Conservation (phyloP, 2,329 filamentous ascomycete species). For the Verticillium alfalfae region DNA sequence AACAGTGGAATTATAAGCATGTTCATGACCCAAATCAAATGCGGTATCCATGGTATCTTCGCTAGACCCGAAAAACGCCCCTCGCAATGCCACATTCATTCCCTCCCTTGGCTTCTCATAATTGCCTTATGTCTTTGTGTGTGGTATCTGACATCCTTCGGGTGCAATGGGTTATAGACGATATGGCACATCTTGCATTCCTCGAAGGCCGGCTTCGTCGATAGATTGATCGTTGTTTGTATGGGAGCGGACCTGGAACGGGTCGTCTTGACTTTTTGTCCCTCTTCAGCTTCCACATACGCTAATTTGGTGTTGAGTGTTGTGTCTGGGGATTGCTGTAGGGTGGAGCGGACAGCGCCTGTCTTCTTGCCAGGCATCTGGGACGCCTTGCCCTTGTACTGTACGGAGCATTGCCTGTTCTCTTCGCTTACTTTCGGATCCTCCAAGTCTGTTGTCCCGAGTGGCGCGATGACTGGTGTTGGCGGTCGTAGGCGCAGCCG, state of each 20-base stretch:
- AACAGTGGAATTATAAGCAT: not conserved
- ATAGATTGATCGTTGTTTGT: constrained; percentile 39
- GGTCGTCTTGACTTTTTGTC: constrained; percentile 5
- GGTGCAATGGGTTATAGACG: constrained; percentile 37
- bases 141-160: constrained; percentile 37
- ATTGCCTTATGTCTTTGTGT: constrained; percentile 27
- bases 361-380: not conserved
- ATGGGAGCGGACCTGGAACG: constrained; percentile 17
- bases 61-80: not conserved
- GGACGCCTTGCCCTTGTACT: not conserved
- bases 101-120: constrained; percentile 10
- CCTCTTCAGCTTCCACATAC: not conserved
- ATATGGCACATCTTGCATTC: constrained; percentile 37
- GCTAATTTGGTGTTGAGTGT: not conserved
- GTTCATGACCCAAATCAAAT: not conserved
- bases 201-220: constrained; percentile 31
- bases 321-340: not conserved
- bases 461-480: not conserved
- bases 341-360: not conserved
- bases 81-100: not conserved
- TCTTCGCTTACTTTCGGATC: not conserved
- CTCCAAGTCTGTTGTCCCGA: not conserved
- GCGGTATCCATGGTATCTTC: not conserved
- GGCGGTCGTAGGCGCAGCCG: constrained; percentile 9
- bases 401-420: not conserved